Base-by-base conservation (phyloP, 257 asterid genomes). In the Ehretia macrophylla region DNA sequence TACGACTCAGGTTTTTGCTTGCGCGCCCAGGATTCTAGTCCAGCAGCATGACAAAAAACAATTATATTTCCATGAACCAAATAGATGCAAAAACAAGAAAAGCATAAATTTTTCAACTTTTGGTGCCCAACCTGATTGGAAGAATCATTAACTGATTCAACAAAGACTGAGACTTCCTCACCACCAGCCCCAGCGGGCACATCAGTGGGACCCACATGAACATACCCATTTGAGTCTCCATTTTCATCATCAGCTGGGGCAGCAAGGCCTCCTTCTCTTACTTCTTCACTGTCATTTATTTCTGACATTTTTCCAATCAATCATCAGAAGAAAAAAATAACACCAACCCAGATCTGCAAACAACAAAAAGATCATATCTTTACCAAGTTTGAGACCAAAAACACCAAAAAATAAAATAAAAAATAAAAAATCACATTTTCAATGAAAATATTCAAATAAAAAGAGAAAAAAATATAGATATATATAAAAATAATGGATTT, bases 221-320 rank as follows among this genome's bases (percentile, higher is more conserved):
- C 51, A 49, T 55, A 40, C 27, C 39, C 63, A 51, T 32, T 32
- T 5, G 61, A 60, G 45, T 58, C 73, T 38, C 57, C 83, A 68
- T 63, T 79, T 70, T 70, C 83, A 69, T 47, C 79, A 27, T 42
- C 47, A 42, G 47, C 47, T 42, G 5, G 3, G 3, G 3, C 53
- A 77, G 88, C 82, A 62, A 77, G 47, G 68, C 80, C 70, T 52
- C 68, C 78, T 58, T 78, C 79, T 56, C 56, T 51, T 21, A 62
- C 56, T 54, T 63, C 50, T 14, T 58, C 65, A 14, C 58, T 48
- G 35, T 51, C 79, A 39, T 70, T 63, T 63, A 67, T 72, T 66
- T 81, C 83, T n/a, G 79, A 73, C 96, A 87, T 87, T 68, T 78
- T 72, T 70, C 68, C 80, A 72, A 76, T 73, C 83, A 76, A 52